A percentile compares a stretch with the other conserved stretches of the same genome.
Evolutionary conservation across 2,329 filamentous ascomycete species (phyloP).

Genomic region (Fusarium algeriense): DNA sequence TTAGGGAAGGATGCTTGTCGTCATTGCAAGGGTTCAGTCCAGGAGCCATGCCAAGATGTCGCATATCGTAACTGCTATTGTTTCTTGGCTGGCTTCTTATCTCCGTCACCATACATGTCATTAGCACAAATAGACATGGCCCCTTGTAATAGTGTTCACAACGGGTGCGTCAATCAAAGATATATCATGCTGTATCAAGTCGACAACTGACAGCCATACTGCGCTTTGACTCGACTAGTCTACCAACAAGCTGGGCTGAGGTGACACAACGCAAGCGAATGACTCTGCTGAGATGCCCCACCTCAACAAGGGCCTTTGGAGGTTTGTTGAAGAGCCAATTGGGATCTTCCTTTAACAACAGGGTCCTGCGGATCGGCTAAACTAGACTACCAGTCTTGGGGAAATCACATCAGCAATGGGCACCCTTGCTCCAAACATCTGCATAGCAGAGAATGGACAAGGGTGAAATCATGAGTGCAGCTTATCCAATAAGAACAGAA

Average conservation of each 20-base stretch:
- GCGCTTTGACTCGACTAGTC: neutral
- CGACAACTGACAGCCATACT: neutral
- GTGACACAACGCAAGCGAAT: neutral
- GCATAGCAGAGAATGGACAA: neutral
- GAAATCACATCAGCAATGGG: neutral
- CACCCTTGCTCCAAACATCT: neutral
- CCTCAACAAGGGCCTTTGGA: neutral
- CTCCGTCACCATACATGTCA: neutral
- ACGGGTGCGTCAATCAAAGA: neutral
- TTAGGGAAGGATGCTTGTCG: neutral
- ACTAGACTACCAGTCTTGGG: neutral
- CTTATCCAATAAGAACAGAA: constrained; percentile 8
- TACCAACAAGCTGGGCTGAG: neutral
- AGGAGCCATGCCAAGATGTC: neutral
- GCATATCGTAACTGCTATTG: neutral
- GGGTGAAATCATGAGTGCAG: neutral
- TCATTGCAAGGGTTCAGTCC: neutral
- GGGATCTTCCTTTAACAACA: neutral
- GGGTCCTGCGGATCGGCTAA: neutral
- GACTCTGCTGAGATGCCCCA: constrained; percentile 11
- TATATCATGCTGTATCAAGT: neutral
- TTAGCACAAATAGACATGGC: neutral
- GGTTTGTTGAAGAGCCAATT: constrained; percentile 3
- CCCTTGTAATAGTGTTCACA: neutral
- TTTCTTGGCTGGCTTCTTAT: neutral